Base-by-base conservation (phyloP, 768 basidiomycete species). In the Coprinopsis strossmayeri region DNA sequence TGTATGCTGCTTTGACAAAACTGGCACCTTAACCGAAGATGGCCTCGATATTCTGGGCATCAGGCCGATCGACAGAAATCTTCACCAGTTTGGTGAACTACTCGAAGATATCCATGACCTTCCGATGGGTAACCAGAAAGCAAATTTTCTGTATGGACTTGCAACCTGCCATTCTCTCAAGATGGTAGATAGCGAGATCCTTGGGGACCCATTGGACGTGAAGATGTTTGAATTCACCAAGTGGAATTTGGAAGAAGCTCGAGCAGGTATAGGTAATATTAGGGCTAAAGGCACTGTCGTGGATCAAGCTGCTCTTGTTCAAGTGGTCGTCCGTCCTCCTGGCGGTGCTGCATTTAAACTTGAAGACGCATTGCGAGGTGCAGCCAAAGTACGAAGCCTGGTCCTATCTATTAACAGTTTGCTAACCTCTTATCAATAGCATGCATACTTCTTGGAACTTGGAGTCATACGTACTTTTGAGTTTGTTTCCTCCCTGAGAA, bases 141-240 rank as follows among this genome's bases (percentile, higher is more conserved):
- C 92, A 3, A 88, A 80, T 7, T 87, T 98, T 54, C 66, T 97
- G 26, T 85, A 99, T 66, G 95, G 93, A 12, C 73, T 99, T 39
- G 85, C 95, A 10, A 98, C 96, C 2, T 98, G 96, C 59, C 96
- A 99, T 65, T 92, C 91, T 2, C 75, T 98, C 51, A 95, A 95
- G 63, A 82, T 85, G 67, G 81, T 99, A 21, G 82, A 91, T 50
- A 87, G 84, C 1, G 79, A 89, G 55, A 67, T 85, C n/a, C 82
- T 99, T 34, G 96, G 96, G 0, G 96, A 99, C 65, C 96, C 96
- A 1, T 66, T 99, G 32, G 96, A 99, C 61, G 82, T 87, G 50
- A 94, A 95, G 68, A 99, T 99, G 96, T 99, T 97, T 62, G 86
- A 85, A 52, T 98, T 96, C 61, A 97, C 96, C 5, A 81, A 80